A percentile compares a stretch with the other conserved stretches of the same genome.
Conservation (phyloP, 148 eudicot genomes). For the Drosera capensis region DNA sequence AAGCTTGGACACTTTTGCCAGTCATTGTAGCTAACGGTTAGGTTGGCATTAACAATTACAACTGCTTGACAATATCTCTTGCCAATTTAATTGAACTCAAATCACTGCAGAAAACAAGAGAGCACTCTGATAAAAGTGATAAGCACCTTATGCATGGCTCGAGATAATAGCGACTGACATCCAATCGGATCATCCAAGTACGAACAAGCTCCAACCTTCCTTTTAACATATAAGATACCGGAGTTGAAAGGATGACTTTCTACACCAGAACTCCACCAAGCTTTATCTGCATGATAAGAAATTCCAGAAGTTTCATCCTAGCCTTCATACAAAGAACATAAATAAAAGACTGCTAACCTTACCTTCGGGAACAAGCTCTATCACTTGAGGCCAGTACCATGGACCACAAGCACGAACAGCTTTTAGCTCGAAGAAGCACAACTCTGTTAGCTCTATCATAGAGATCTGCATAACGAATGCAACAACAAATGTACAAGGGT, state of each 20-base stretch:
- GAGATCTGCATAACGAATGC: no score
- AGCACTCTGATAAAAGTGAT: conserved; percentile 4
- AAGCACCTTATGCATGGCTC: conserved; percentile 90
- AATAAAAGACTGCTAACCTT: conserved; percentile 1
- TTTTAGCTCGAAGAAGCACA: conserved; percentile 47
- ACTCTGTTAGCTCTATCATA: no score
- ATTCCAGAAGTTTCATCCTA: conserved; percentile 3
- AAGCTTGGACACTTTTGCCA: no score
- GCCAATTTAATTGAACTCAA: neutral
- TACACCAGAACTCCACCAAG: conserved; percentile 81
- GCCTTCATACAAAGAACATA: neutral
- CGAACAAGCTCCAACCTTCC: conserved; percentile 95
- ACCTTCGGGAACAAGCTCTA: conserved; percentile 92
- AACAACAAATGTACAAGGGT: no score
- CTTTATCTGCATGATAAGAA: conserved; percentile 48
- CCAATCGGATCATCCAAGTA: conserved; percentile 96
- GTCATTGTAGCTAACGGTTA: no score
- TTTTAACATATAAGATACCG: conserved; percentile 73
- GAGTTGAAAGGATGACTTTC: conserved; percentile 77
- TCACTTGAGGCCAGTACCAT: conserved; percentile 93
- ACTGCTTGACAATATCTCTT: no score
- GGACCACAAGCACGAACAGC: conserved; percentile 92
- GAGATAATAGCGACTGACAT: conserved; percentile 77
- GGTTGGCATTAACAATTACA: no score
- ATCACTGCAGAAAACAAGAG: neutral